Evolutionary conservation across 2,329 filamentous ascomycete species (phyloP), one percentile per base, ranked within the genome.

Genomic region (Penicillium sp.): DNA sequence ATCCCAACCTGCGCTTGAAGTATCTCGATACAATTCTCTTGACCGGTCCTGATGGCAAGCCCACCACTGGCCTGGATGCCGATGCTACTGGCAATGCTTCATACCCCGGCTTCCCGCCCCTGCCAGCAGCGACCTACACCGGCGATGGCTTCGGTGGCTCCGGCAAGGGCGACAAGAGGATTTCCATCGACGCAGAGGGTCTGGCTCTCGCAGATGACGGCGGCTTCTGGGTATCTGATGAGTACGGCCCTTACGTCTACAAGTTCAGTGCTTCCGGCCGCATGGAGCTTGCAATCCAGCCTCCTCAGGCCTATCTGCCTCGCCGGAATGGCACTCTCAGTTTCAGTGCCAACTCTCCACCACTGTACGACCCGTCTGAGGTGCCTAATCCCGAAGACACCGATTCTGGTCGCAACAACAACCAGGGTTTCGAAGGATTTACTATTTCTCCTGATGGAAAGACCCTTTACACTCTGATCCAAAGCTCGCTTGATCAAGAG

Each of bases 381-480:
- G 72, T 77, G 10, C 81, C 86, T 2, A 76, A 74, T 2, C 89
- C 89, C 0, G 80, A 78, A 15, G 81, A 89, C 65, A 86, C 88
- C 0, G 80, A 82, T 1, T 83, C 83, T 0, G 90, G 90, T 13
- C 84, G 90, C 22, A 80, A 83, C 58, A 91, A 92, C 74, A 92
- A 92, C 74, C 89, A 91, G 72, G 89, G 90, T n/a, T 86, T 92
- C 53, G 90, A 92, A 75, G 89, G 87, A 0, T 76, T 92, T 53
- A 89, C 87, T 0, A 76, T 85, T n/a, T 86, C 84, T 3, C 80
- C 83, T 0, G 86, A 90, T 65, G 88, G 88, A 10, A 86, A 85
- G 63, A 85, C 81, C 1, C 79, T 92, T 12, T 91, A 86, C 70
- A 84, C 85, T 1, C 80, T 92, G 60, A 78, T 91, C 24, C 89